A percentile compares a stretch with the other conserved stretches of the same genome.
Conservation (phyloP, 2,329 filamentous ascomycete species). For the Aureobasidium sp. region DNA sequence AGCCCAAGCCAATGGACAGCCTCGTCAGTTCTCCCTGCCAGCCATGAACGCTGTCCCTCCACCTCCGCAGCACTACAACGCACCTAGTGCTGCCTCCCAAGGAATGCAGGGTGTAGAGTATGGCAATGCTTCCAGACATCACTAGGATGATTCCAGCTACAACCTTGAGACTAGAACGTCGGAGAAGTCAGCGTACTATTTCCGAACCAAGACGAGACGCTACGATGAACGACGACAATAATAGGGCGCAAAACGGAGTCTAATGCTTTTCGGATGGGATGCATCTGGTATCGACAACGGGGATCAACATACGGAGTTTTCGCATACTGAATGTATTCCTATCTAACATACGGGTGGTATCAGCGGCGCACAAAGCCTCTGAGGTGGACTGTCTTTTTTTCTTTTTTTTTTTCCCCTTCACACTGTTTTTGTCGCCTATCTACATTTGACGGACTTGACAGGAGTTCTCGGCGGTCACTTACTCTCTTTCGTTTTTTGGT, state of each 20-base stretch:
- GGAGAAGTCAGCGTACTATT: background rate
- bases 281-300: background rate
- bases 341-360: conserved; percentile 9
- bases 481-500: background rate
- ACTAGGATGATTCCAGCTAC: background rate
- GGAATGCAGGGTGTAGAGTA: conserved; percentile 45
- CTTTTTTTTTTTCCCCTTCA: background rate
- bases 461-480: background rate
- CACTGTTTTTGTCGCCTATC: background rate
- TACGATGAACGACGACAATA: background rate
- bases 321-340: conserved; percentile 6
- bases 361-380: background rate
- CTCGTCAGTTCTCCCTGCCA: conserved; percentile 25
- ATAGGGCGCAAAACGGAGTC: conserved; percentile 1
- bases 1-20: conserved; percentile 22
- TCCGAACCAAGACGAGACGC: background rate
- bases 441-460: background rate
- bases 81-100: conserved; percentile 20
- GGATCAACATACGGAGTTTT: background rate
- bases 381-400: background rate
- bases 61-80: conserved; percentile 19
- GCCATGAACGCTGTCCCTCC: conserved; percentile 22
- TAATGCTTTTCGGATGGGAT: background rate
- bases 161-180: background rate
- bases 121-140: conserved; percentile 12